These are phyloP conservation scores for Brassica nigra DNA, from an alignment of 345 rosid species.

Conservation along the genomic window DNA sequence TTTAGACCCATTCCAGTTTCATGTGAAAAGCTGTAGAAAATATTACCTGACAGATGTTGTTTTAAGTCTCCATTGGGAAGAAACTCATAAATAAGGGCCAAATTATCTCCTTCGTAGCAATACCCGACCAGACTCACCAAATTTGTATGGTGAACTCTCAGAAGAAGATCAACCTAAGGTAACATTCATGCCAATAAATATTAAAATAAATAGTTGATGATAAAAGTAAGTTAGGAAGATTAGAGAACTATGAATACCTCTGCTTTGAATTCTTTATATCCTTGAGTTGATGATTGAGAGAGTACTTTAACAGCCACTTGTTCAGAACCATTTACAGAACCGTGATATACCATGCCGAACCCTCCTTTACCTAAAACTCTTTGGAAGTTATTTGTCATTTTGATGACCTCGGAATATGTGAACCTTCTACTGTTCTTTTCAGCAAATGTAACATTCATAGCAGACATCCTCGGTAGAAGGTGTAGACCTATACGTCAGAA, in stretches of 20 bases:
- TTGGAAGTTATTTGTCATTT: slow-evolving; percentile 43
- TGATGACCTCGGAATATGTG: slow-evolving; percentile 6
- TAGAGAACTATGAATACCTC: neutral
- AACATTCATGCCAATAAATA: neutral
- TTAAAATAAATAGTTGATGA: neutral
- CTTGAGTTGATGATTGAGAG: neutral
- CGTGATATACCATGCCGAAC: slow-evolving; percentile 36
- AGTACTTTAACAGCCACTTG: neutral
- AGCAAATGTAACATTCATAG: neutral
- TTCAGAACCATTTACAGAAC: neutral
- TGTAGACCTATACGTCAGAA: neutral
- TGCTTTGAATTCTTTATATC: neutral
- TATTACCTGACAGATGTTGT: neutral
- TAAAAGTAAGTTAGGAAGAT: neutral
- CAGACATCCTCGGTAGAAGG: neutral
- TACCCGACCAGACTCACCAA: neutral
- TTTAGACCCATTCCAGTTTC: neutral
- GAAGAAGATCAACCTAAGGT: neutral
- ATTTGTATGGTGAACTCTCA: neutral
- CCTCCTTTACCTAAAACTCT: slow-evolving; percentile 50
- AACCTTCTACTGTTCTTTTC: neutral
- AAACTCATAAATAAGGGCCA: neutral
- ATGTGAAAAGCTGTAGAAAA: neutral
- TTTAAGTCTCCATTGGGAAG: neutral
- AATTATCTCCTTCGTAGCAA: neutral